Percentiles rank a stretch among this genome's conserved stretches.
These are phyloP conservation scores for Ogataea kodamae DNA, from an alignment of 805 yeast species.

Conservation along the genomic window DNA sequence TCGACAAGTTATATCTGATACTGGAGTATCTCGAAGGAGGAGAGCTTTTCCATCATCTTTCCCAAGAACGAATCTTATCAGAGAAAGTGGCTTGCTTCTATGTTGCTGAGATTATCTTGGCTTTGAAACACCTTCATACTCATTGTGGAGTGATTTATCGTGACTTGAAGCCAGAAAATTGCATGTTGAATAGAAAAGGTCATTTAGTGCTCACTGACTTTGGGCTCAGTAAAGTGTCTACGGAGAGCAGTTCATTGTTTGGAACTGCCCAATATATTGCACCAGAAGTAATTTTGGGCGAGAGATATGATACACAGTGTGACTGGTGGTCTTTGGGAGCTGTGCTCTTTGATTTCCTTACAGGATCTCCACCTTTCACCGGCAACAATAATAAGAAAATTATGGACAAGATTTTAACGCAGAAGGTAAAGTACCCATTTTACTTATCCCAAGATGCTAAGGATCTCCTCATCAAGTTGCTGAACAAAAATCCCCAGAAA, in stretches of 20 bases:
- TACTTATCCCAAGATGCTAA: slow-evolving; percentile 78
- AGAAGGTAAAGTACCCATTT: slow-evolving; percentile 66
- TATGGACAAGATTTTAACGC: slow-evolving; percentile 67
- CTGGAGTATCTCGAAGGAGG: slow-evolving; percentile 88
- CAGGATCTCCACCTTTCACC: slow-evolving; percentile 86
- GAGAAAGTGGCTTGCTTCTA: slow-evolving; percentile 74
- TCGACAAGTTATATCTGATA: slow-evolving; percentile 66
- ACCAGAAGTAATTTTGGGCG: slow-evolving; percentile 80
- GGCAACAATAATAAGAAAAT: slow-evolving; percentile 77
- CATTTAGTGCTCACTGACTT: slow-evolving; percentile 83
- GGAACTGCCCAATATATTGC: slow-evolving; percentile 89
- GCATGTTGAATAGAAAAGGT: slow-evolving; percentile 71
- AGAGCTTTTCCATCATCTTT: slow-evolving; percentile 67
- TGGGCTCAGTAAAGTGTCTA: slow-evolving; percentile 61
- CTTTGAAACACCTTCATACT: slow-evolving; percentile 66
- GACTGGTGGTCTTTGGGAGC: slow-evolving; percentile 95
- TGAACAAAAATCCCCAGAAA: slow-evolving; percentile 66
- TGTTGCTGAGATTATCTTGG: slow-evolving; percentile 76
- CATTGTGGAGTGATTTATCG: slow-evolving; percentile 79
- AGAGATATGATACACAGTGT: slow-evolving; percentile 71
- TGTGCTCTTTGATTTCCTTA: slow-evolving; percentile 70
- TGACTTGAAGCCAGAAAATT: slow-evolving; percentile 88
- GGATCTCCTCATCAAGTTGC: slow-evolving; percentile 61
- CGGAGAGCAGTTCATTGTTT: slow-evolving; percentile 51
- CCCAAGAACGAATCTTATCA: slow-evolving; percentile 42